Percentiles rank a stretch among this genome's conserved stretches.
Conservation (phyloP, 2,329 filamentous ascomycete species). For the Aspergillus sp. region DNA sequence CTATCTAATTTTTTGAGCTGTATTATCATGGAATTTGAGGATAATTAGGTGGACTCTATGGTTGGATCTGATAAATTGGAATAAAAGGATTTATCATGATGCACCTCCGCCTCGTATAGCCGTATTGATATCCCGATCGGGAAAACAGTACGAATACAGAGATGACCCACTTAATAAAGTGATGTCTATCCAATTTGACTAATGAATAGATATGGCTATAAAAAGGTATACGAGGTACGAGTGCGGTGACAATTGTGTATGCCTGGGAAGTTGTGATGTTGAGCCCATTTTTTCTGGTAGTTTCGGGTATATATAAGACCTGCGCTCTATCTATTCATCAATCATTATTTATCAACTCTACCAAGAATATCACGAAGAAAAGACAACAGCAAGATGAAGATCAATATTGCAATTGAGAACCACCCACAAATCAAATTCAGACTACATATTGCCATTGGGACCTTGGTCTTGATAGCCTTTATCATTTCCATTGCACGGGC, state of each 20-base stretch:
- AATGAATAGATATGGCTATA: not conserved
- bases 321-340: not conserved
- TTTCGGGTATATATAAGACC: not conserved
- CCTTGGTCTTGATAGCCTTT: constrained; percentile 8
- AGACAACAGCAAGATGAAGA: not conserved
- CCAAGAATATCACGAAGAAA: too few relatives aligned
- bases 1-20: too few relatives aligned
- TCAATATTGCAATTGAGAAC: not conserved
- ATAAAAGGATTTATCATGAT: too few relatives aligned
- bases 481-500: constrained; percentile 16
- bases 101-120: too few relatives aligned
- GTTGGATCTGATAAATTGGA: too few relatives aligned
- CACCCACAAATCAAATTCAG: constrained; percentile 6
- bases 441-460: constrained; percentile 9
- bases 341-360: not conserved
- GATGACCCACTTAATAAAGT: too few relatives aligned
- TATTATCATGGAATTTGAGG: too few relatives aligned
- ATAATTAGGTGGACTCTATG: too few relatives aligned
- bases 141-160: not conserved
- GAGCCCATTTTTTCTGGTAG: too few relatives aligned
- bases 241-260: too few relatives aligned
- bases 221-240: not conserved
- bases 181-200: not conserved
- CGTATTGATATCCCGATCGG: not conserved
- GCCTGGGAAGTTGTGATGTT: too few relatives aligned